These are phyloP conservation scores for Ceratopteris richardii DNA, from an alignment of 75 land plant genomes.

Conservation along the genomic window DNA sequence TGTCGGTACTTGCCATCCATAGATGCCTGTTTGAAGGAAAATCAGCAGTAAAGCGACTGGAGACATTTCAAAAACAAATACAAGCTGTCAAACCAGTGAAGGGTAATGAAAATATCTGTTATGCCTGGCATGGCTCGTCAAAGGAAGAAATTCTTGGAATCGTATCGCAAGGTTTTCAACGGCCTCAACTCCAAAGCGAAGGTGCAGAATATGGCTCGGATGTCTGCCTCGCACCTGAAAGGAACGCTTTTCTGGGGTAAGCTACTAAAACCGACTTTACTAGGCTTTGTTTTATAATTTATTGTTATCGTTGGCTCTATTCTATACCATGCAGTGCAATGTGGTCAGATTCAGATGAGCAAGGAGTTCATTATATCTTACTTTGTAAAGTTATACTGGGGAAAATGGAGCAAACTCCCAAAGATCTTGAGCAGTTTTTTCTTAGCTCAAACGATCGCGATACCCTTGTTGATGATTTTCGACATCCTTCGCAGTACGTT, in stretches of 20 bases:
- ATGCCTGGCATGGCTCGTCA: conserved; percentile 36
- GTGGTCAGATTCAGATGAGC: conserved; percentile 63
- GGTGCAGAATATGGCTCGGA: conserved; percentile 26
- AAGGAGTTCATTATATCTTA: conserved; percentile 42
- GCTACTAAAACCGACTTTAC: neutral
- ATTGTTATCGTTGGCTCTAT: too few species aligned
- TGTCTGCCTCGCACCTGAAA: conserved; percentile 31
- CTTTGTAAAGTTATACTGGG: conserved; percentile 66
- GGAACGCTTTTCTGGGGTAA: conserved; percentile 28
- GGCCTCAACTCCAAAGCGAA: conserved; percentile 7
- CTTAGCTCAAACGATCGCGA: conserved; percentile 54
- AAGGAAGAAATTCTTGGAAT: conserved; percentile 15
- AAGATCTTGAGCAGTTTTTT: conserved; percentile 30
- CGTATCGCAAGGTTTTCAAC: conserved; percentile 35
- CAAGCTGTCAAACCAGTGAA: neutral
- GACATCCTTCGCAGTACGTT: conserved; percentile 43
- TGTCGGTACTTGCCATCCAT: conserved; percentile 9
- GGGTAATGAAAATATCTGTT: conserved; percentile 20
- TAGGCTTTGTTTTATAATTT: neutral
- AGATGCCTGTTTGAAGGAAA: neutral
- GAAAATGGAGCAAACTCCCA: conserved; percentile 40
- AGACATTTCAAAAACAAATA: too few species aligned
- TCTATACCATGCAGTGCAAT: conserved; percentile 54
- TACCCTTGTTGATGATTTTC: conserved; percentile 53
- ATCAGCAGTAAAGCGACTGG: too few species aligned